A percentile compares a stretch with the other conserved stretches of the same genome.
These are phyloP conservation scores for Physcia stellaris DNA, from an alignment of 495 filamentous ascomycete species.

Conservation along the genomic window DNA sequence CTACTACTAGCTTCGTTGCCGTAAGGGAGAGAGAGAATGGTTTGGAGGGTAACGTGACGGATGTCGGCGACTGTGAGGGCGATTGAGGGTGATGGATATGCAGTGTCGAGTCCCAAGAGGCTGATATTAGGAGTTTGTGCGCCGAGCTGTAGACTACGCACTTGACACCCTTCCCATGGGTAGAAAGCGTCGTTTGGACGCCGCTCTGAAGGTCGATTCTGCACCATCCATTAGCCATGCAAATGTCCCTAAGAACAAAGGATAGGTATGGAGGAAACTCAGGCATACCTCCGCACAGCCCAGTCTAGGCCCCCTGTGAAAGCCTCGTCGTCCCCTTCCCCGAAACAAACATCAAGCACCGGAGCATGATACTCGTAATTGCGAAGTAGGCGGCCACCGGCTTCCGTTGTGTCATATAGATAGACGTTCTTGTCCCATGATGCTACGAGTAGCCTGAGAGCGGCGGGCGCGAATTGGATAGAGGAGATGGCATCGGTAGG, in stretches of 20 bases:
- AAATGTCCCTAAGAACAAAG: no score
- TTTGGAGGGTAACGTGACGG: constrained; percentile 62
- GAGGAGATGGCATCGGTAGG: constrained; percentile 84
- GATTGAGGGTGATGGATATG: constrained; percentile 57
- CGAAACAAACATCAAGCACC: constrained; percentile 85
- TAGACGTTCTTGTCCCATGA: constrained; percentile 94
- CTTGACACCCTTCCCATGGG: constrained; percentile 65
- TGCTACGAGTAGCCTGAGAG: constrained; percentile 64
- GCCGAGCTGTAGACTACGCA: constrained; percentile 67
- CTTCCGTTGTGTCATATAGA: constrained; percentile 62
- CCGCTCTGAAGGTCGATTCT: constrained; percentile 64
- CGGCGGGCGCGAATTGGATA: constrained; percentile 65
- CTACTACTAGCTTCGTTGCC: constrained; percentile 75
- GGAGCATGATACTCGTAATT: constrained; percentile 75
- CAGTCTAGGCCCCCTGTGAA: constrained; percentile 78
- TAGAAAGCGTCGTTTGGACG: constrained; percentile 59
- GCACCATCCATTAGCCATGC: no score
- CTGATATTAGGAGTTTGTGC: constrained; percentile 69
- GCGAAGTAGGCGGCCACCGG: constrained; percentile 47
- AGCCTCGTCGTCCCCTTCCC: constrained; percentile 62
- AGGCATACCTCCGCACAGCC: constrained; percentile 62
- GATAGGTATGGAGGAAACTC: no score
- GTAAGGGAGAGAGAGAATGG: constrained; percentile 75
- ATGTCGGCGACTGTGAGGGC: constrained; percentile 33
- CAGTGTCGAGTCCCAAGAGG: constrained; percentile 84